Base-by-base conservation (phyloP, 371 early-diverging fungal genomes). In the Haplosporangium sp. region DNA sequence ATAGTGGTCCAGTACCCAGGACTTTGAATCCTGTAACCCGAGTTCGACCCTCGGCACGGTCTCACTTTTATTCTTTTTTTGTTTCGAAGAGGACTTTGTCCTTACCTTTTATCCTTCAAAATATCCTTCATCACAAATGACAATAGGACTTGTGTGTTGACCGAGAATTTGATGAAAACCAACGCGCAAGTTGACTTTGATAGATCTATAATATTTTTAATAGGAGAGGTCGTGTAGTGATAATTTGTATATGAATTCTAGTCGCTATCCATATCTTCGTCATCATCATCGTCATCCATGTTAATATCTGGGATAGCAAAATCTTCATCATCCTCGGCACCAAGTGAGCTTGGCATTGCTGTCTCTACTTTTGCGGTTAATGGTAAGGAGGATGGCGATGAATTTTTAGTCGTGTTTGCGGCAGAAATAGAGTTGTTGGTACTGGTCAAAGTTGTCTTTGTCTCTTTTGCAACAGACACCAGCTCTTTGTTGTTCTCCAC, bases 11-110 rank as follows among this genome's bases (percentile, higher is more conserved):
- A 77, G 72, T 77, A 77, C 77, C 65, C 72, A 68, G 72, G 77
- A 77, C 77, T 77, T 77, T 77, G 77, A 77, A 77, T 77, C 77
- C 72, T 68, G 77, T 72, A 72, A 77, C 77, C 72, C 77, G 77
- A 77, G 77, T 77, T 77, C 77, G 77, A 77, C 68, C 77, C 77
- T 77, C 77, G 77, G 72, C 68, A 72, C 77, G 71, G 68, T 67
- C 77, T 77, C 37, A 38, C 47, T 59, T 65, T 76, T 67, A 53
- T 39, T 38, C 17, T 39, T 7, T 59, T 58, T 17, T 59, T 17
- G n/a, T 40, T 38, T 38, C 39, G 9, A 17, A 15, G 37, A 2
- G 38, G 47, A 13, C 10, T 5, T 42, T 42, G 42, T 10, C 8
- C 42, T 42, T 42, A 10, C 42, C 10, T 42, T 5, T 42, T 42